phyloP scores from a whole-genome alignment of 441 rosid genomes.

The Arabidopsis lyrata region DNA sequence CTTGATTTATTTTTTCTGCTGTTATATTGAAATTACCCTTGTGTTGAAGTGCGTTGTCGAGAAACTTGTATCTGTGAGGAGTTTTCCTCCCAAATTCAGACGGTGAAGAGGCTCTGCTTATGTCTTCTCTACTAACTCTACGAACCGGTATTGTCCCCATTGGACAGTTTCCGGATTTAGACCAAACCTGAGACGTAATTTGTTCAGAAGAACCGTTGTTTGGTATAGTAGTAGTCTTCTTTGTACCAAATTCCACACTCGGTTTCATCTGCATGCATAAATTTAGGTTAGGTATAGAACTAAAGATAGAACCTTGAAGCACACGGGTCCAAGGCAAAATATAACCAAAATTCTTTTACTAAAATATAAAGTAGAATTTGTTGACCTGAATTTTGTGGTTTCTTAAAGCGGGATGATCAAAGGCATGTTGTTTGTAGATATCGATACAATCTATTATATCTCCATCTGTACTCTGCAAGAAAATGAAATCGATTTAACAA shows the following conservation, averaged over 20 bases:
- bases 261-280: constrained; percentile 55
- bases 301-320: too few species aligned
- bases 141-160: constrained; percentile 59
- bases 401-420: constrained; percentile 52
- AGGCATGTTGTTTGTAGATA: constrained; percentile 56
- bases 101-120: constrained; percentile 37
- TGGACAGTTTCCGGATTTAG: constrained; percentile 61
- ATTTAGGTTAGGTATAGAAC: not conserved
- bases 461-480: constrained; percentile 56
- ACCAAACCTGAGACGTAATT: constrained; percentile 53
- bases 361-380: not conserved
- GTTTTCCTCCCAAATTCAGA: constrained; percentile 49
- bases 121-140: constrained; percentile 41
- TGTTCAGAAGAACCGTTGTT: constrained; percentile 34
- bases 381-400: constrained; percentile 55
- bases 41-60: constrained; percentile 18
- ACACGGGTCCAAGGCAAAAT: not conserved
- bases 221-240: constrained; percentile 16
- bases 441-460: constrained; percentile 60
- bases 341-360: too few species aligned
- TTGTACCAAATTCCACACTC: constrained; percentile 38
- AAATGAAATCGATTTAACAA: not conserved
- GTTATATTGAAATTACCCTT: constrained; percentile 24
- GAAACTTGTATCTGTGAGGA: constrained; percentile 22
- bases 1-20: not conserved